Conservation (phyloP, 805 yeast species). For the Candida khao-thaluensis region DNA sequence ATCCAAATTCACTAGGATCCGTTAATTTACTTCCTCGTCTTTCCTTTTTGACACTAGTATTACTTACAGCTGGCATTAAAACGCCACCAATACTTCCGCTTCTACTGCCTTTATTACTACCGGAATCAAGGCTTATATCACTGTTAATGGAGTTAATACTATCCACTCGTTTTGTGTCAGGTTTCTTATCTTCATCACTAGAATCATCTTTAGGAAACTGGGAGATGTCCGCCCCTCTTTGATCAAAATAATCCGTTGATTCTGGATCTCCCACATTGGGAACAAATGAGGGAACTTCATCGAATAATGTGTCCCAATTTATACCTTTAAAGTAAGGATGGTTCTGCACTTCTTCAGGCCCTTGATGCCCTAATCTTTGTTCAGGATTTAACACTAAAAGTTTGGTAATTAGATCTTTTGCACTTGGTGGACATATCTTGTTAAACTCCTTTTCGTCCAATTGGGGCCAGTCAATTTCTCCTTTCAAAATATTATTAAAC, state of each 20-base stretch:
- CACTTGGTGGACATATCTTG: conserved; percentile 57
- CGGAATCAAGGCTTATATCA: conserved; percentile 6
- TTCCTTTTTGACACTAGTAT: conserved; percentile 46
- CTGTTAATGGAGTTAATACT: conserved; percentile 9
- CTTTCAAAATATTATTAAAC: conserved; percentile 73
- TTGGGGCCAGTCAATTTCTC: conserved; percentile 83
- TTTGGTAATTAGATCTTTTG: conserved; percentile 68
- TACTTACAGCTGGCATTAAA: conserved; percentile 20
- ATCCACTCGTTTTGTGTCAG: conserved; percentile 9
- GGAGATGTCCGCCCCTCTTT: conserved; percentile 78
- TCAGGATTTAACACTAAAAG: conserved; percentile 64
- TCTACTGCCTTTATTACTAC: conserved; percentile 7
- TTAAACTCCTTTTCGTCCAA: conserved; percentile 50
- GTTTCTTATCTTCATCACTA: conserved; percentile 24
- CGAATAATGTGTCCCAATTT: conserved; percentile 72
- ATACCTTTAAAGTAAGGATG: conserved; percentile 77
- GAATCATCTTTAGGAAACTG: conserved; percentile 55
- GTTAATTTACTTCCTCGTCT: conserved; percentile 71
- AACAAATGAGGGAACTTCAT: conserved; percentile 75
- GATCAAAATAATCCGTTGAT: conserved; percentile 86
- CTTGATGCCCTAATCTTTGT: conserved; percentile 72
- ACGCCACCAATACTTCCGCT: conserved; percentile 15
- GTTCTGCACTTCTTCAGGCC: conserved; percentile 71
- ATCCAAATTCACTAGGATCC: conserved; percentile 82
- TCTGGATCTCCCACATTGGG: conserved; percentile 80